These are phyloP conservation scores for Solanum hybrid DNA, from an alignment of 305 asterid species.

Conservation along the genomic window DNA sequence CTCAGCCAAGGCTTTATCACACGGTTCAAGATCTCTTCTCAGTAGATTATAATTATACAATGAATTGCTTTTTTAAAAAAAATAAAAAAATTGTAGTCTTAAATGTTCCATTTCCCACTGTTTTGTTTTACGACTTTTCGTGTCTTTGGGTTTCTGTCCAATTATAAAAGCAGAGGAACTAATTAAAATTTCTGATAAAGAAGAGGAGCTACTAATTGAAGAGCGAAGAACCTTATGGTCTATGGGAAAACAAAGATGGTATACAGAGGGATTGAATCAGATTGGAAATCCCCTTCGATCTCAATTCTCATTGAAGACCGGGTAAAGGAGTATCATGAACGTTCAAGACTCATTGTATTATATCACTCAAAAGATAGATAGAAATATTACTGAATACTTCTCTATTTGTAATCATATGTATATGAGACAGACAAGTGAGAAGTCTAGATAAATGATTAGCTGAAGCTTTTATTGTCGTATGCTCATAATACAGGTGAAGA, in stretches of 20 bases:
- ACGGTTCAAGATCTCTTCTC: background rate
- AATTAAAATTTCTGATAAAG: background rate
- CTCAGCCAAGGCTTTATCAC: background rate
- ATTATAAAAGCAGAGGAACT: background rate
- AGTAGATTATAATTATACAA: background rate
- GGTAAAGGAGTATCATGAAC: background rate
- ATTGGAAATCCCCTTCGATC: background rate
- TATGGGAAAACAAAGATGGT: background rate
- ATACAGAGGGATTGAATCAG: background rate
- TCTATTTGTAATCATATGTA: background rate
- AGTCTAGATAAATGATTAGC: background rate
- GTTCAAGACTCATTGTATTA: background rate
- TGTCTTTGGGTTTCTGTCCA: background rate
- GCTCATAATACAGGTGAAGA: background rate
- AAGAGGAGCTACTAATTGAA: background rate
- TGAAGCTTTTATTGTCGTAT: background rate
- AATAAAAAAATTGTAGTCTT: background rate
- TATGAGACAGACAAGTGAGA: background rate
- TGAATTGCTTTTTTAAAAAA: background rate
- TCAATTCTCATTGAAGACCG: background rate
- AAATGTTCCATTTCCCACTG: background rate
- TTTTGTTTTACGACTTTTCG: background rate
- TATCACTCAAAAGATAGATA: background rate
- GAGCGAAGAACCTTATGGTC: background rate
- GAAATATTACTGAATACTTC: background rate